Evolutionary conservation across 495 filamentous ascomycete species (phyloP), one percentile per base, ranked within the genome.

Genomic region (Letharia lupina): DNA sequence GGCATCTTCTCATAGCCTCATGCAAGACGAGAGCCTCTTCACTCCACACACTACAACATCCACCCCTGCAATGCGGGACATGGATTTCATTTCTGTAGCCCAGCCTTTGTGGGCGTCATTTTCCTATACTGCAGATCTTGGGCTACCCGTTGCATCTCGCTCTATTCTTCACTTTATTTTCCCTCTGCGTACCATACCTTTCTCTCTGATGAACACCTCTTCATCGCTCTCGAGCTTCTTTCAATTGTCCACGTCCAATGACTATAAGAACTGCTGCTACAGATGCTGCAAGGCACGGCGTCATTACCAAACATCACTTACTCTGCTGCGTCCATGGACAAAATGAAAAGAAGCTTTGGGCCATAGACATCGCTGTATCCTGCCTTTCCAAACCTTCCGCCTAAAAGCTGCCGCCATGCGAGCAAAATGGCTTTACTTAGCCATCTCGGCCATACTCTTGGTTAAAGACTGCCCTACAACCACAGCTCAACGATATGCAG

Each of bases 331-430:
- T 37, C 33, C 33, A 12, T 35, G 35, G 54, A 35, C 33, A 9
- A 41, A 40, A 59, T 60, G 63, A 28, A 18, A 48, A 48, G 33
- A 28, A 28, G 28, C 37, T 23, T 11, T 44, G 33, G 18, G 56
- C 35, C 18, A 48, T 50, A 65, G 63, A 23, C 41, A 60, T 41
- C n/a, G 42, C 63, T 39, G 47, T 45, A 28, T 59, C 11, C 33
- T 47, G 13, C 42, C 62, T 20, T 11, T 31, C 20, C n/a, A 31
- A 23, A 44, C 31, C 4, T 47, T 35, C 23, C 9, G 28, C 12
- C 41, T 28, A 18, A 33, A 44, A 39, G 41, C 44, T 60, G 42
- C 63, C 42, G 60, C 31, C 45, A 68, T 68, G 67, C 63, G 59
- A 13, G 48, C 33, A 23, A 9, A 39, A 47, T 60, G 47, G 58